Evolutionary conservation across 768 basidiomycete genomes (phyloP), one percentile per base, ranked within the genome.

Genomic region (Daedaleopsis nitida): DNA sequence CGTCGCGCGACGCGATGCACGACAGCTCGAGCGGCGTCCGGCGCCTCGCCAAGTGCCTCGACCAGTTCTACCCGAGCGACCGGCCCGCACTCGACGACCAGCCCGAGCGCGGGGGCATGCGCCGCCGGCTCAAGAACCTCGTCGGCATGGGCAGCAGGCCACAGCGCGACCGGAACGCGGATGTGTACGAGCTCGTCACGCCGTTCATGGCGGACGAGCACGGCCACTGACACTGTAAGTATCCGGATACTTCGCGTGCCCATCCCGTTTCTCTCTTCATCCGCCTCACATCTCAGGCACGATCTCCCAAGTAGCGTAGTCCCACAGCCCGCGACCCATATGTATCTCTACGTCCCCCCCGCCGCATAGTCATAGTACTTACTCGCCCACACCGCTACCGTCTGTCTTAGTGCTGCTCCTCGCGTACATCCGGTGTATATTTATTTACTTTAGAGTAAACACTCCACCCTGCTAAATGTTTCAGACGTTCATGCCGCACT

Each of bases 161-260:
- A 67, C 78, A 74, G 35, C 77, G 82, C 5, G 79, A 82, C 51
- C 80, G 81, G 47, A 93, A 93, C 68, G 89, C 90, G 65, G 90
- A 92, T 60, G 88, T 86, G 10, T 93, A 88, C 63, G 88, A 91
- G 44, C 80, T 92, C 12, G 89, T 93, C 57, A 93, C 91, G 16
- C 91, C 91, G 1, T 93, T 93, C 73, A 83, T 91, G 17, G 75
- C 87, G 17, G 87, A 91, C 59, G 88, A 91, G 65, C 89, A 83
- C 84, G 87, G 88, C 58, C 87, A 69, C 73, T 65, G 39, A 53
- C 49, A 16, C 50, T 3, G 27, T 32, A 3, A 3, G 27, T 7
- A 32, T 3, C 27, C 27, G 4, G 27, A 32, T 32, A 32, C n/a
- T 32, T 7, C 27, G 27, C 27, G 27, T 32, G 27, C 16, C 3